Evolutionary conservation across 768 basidiomycete genomes (phyloP).

Genomic region (Sarcomyxa edulis): DNA sequence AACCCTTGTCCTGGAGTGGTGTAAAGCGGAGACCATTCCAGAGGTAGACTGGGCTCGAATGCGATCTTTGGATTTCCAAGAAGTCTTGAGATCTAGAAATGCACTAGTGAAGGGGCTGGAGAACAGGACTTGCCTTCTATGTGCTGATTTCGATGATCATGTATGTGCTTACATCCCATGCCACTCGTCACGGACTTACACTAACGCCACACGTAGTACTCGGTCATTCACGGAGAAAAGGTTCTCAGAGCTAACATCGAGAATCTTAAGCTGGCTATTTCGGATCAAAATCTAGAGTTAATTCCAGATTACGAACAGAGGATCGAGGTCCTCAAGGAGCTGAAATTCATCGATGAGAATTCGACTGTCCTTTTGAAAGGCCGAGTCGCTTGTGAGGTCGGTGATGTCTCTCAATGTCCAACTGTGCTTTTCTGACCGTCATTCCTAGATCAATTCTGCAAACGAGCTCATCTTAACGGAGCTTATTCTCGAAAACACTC

Average conservation of each 20-base stretch:
- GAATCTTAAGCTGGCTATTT: slow-evolving; percentile 76
- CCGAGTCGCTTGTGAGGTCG: slow-evolving; percentile 94
- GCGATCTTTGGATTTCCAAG: slow-evolving; percentile 89
- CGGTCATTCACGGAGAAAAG: slow-evolving; percentile 68
- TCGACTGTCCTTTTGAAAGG: slow-evolving; percentile 95
- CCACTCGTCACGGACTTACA: slow-evolving; percentile 3
- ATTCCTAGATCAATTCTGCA: slow-evolving; percentile 98
- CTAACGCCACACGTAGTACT: slow-evolving; percentile 50
- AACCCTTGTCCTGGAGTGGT: slow-evolving; percentile 53
- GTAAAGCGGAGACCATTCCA: slow-evolving; percentile 35
- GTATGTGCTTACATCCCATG: slow-evolving; percentile 42
- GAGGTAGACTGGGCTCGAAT: slow-evolving; percentile 87
- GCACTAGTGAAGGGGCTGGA: slow-evolving; percentile 37
- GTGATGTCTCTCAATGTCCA: slow-evolving; percentile 4
- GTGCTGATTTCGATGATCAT: slow-evolving; percentile 68
- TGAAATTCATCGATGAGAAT: slow-evolving; percentile 94
- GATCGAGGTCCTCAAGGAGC: slow-evolving; percentile 82
- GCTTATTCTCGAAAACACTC: slow-evolving; percentile 91
- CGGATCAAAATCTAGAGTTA: slow-evolving; percentile 94
- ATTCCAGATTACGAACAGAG: slow-evolving; percentile 97
- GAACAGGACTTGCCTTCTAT: slow-evolving; percentile 46
- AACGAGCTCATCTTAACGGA: slow-evolving; percentile 96
- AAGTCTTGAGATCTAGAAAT: slow-evolving; percentile 59
- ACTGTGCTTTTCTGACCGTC: slow-evolving; percentile 5
- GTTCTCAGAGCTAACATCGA: slow-evolving; percentile 70